phyloP scores from a whole-genome alignment of 2,329 filamentous ascomycete species.

The Seiridium cupressi region DNA sequence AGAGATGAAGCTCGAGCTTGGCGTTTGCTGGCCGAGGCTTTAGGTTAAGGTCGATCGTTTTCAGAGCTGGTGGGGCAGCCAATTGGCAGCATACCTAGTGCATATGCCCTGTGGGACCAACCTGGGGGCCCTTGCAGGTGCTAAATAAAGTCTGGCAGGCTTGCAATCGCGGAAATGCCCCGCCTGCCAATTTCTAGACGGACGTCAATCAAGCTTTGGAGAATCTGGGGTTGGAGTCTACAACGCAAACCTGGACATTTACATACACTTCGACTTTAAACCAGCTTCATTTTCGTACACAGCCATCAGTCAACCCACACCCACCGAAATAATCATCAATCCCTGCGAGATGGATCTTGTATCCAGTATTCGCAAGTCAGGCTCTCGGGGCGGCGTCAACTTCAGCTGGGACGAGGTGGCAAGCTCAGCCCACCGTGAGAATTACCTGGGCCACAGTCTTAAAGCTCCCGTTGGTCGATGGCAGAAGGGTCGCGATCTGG shows the following conservation, averaged over 20 bases:
- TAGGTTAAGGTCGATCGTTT: background rate
- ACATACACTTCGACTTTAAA: no score
- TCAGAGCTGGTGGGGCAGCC: background rate
- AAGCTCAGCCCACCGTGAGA: slow-evolving; percentile 83
- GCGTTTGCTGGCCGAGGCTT: no score
- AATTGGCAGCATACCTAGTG: background rate
- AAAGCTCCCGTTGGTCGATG: slow-evolving; percentile 92
- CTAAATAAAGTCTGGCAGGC: no score
- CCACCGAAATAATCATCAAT: background rate
- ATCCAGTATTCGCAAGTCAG: slow-evolving; percentile 83
- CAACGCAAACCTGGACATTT: no score
- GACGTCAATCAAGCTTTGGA: no score
- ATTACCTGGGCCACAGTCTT: slow-evolving; percentile 82
- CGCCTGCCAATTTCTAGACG: no score
- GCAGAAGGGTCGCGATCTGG: slow-evolving; percentile 73
- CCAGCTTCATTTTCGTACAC: no score
- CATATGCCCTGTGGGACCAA: no score
- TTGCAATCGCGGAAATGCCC: no score
- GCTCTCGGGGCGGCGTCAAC: slow-evolving; percentile 89
- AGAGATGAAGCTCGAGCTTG: no score
- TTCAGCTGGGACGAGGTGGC: slow-evolving; percentile 98
- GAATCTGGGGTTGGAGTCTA: no score
- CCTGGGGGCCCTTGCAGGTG: no score
- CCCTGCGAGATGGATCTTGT: slow-evolving; percentile 76
- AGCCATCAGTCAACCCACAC: background rate